A percentile compares a stretch with the other conserved stretches of the same genome.
phyloP scores from a whole-genome alignment of 139 green algal genomes.

The Parachlorella kessleri region DNA sequence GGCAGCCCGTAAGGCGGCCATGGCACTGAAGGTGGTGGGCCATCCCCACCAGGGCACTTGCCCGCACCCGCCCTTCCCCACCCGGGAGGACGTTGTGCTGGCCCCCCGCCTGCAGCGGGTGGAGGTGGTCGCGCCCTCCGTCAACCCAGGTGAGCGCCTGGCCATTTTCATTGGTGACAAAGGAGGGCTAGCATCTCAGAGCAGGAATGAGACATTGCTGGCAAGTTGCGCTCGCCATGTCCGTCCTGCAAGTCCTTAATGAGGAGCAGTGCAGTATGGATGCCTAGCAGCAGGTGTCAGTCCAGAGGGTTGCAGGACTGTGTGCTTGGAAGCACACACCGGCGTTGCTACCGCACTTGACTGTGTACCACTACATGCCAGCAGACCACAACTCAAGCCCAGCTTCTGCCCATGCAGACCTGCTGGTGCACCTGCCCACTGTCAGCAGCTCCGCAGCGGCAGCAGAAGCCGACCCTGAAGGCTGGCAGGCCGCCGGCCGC shows the following conservation, averaged over 20 bases:
- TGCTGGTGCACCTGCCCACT: not conserved
- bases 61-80: constrained; percentile 9
- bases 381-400: no score
- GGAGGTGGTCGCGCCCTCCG: not conserved
- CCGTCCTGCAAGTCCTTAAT: no score
- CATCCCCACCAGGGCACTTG: not conserved
- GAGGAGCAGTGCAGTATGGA: no score
- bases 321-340: no score
- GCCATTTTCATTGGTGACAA: no score
- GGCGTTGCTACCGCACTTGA: no score
- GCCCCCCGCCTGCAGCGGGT: constrained; percentile 8
- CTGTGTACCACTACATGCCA: no score
- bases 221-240: no score
- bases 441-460: not conserved
- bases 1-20: not conserved
- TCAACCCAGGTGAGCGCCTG: constrained; percentile 12
- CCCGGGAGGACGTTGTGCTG: not conserved
- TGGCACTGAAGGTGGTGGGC: not conserved
- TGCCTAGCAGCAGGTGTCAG: no score
- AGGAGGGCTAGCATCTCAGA: no score
- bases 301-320: no score
- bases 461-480: not conserved
- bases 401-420: constrained; percentile 8
- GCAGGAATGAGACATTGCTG: no score
- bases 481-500: not conserved